These are phyloP conservation scores for Colletotrichum liaoningense DNA, from an alignment of 2,329 filamentous ascomycete species.

Conservation along the genomic window DNA sequence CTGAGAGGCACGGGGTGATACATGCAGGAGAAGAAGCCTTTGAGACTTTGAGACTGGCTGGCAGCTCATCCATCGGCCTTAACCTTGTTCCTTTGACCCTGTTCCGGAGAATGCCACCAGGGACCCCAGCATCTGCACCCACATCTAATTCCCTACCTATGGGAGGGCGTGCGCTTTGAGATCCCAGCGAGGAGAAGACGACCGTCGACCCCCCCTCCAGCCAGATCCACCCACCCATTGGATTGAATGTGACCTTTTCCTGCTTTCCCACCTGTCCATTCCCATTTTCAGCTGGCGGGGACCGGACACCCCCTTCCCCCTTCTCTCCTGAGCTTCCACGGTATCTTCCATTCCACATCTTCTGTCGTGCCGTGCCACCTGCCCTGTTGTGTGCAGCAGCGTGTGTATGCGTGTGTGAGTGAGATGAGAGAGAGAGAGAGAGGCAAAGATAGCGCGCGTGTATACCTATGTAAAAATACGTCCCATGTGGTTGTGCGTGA, in stretches of 20 bases:
- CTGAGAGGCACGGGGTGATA: not conserved
- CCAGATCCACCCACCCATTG: not conserved
- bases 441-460: not conserved
- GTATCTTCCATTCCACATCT: not conserved
- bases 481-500: not conserved
- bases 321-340: not conserved
- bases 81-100: not conserved
- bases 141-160: not conserved
- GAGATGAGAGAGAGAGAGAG: not conserved
- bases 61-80: not conserved
- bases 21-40: not conserved
- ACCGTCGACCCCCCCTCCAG: not conserved
- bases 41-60: not conserved
- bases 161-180: not conserved
- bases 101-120: not conserved
- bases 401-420: not conserved
- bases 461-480: not conserved
- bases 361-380: not conserved
- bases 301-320: not conserved
- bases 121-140: not conserved
- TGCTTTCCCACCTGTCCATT: slow-evolving; percentile 17
- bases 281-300: slow-evolving; percentile 1
- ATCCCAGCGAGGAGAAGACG: slow-evolving; percentile 1
- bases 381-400: not conserved
- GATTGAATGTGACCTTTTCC: not conserved